Evolutionary conservation across 2,329 filamentous ascomycete genomes (phyloP), one percentile per base, ranked within the genome.

Genomic region (Pseudocercospora macadamiae): DNA sequence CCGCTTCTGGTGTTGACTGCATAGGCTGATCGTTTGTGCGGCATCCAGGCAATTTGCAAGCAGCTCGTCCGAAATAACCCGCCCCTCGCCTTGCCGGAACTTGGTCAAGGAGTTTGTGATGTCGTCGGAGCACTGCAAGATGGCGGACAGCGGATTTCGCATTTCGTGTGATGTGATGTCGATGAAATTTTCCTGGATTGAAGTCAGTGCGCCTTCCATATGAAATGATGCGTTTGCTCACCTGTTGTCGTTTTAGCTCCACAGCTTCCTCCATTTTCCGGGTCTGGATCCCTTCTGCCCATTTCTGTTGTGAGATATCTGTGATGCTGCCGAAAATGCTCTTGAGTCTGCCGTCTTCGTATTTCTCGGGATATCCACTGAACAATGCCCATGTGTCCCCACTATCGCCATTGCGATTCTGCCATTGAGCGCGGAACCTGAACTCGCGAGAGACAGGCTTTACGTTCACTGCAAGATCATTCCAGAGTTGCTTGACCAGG

Each of bases 251-350:
- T 73, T 95, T 95, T 61, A 92, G 81, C 71, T 93, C 89, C 2
- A 93, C 85, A 0, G 90, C 91, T 71, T 95, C 90, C 68, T 93
- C 85, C 68, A 90, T 88, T 58, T 90, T 86, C 44, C 87, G 83
- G 67, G 84, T 90, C 73, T 96, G 90, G 30, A 91, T 86, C 47
- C 88, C 86, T 73, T 96, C 91, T 1, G 91, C 90, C 80, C 88
- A 88, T 72, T 96, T 96, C 71, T 95, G 90, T 54, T 89, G 85
- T 16, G 89, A 91, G 64, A 96, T 96, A 69, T 96, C 90, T 0
- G 90, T 93, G 52, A 96, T 88, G 69, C 87, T 89, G 53, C 89
- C 89, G 66, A 93, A 92, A 2, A 92, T 87, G 61, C 87, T 86
- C 75, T 90, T 90, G 52, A 92, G 80, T 25, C 79, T 77, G 3